Evolutionary conservation across 768 basidiomycete species (phyloP), one percentile per base, ranked within the genome.

Genomic region (Phylloporus arenicola): DNA sequence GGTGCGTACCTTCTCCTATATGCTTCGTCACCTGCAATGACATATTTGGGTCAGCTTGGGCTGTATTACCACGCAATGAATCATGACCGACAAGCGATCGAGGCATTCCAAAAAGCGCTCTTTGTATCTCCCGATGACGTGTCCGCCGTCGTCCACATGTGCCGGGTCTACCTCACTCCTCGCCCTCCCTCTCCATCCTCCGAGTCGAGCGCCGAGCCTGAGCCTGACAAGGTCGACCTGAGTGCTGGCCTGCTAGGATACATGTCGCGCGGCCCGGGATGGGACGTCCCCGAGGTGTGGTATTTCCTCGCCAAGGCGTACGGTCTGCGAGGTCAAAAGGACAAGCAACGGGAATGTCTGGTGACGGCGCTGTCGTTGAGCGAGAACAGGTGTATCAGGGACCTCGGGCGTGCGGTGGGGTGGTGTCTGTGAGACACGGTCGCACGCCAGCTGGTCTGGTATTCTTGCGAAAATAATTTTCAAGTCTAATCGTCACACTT

Each of bases 211-310:
- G 25, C 33, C 3, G 64, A 65, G 6, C 59, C 62, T 1, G 68
- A 68, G 17, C 57, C 61, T 40, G 75, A 71, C 55, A 78, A 84
- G 60, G 75, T 87, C 8, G 91, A 95, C 61, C 74, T 96, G 34
- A 90, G 90, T 0, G 91, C 88, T 4, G 86, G 86, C 3, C 70
- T 94, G 59, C 75, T 98, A 24, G 79, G 79, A 1, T 81, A 88
- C 55, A 62, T 92, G 43, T 89, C 92, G 0, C 80, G 82, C 35
- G 89, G 87, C 1, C 71, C 74, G 0, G 95, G 86, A 11, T 97
- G 93, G 92, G 86, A 96, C 64, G 79, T 88, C 2, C 81, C 93
- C 0, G 95, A 98, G 65, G 94, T 88, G 22, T 99, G 95, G 95
- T 95, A 87, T 67, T 88, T 83, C 64, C 76, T 98, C 13, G 89